phyloP scores from a whole-genome alignment of 805 yeast genomes.

The Candida sithepensis region DNA sequence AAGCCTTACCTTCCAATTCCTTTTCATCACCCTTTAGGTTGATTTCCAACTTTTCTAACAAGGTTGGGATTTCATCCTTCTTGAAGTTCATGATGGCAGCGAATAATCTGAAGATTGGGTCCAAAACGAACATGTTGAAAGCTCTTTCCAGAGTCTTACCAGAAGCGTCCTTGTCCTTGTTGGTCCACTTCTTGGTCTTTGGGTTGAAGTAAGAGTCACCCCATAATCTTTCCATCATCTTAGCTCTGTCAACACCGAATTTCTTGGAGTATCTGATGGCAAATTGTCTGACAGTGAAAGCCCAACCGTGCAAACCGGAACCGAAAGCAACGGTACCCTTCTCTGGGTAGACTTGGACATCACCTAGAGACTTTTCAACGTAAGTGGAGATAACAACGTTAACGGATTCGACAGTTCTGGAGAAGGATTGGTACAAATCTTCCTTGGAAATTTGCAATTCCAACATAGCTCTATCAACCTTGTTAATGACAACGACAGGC shows the following conservation, averaged over 20 bases:
- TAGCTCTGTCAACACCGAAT: conserved; percentile 96
- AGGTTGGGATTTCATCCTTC: conserved; percentile 91
- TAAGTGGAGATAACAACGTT: conserved; percentile 97
- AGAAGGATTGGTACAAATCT: conserved; percentile 96
- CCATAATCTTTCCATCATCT: conserved; percentile 99
- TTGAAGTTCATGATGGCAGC: conserved; percentile 98
- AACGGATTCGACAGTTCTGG: conserved; percentile 99
- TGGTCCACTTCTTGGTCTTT: conserved; percentile 99
- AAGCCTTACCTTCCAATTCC: conserved; percentile 98
- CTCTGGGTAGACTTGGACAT: conserved; percentile 98
- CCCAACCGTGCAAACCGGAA: conserved; percentile 99
- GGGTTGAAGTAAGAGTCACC: conserved; percentile 99
- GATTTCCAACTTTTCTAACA: conserved; percentile 92
- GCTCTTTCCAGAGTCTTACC: conserved; percentile 98
- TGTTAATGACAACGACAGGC: conserved; percentile 98
- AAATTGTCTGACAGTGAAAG: conserved; percentile 98
- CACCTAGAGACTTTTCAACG: conserved; percentile 88
- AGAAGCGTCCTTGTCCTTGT: conserved; percentile 91
- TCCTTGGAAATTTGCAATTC: conserved; percentile 99
- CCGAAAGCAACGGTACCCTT: conserved; percentile 99
- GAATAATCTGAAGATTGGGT: conserved; percentile 98
- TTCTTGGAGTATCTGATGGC: conserved; percentile 98
- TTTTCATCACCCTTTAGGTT: conserved; percentile 92
- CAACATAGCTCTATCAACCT: conserved; percentile 98
- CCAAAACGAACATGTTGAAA: conserved; percentile 98